Evolutionary conservation across 805 yeast species (phyloP), one percentile per base, ranked within the genome.

Genomic region (Zygoascus biomembranicola): DNA sequence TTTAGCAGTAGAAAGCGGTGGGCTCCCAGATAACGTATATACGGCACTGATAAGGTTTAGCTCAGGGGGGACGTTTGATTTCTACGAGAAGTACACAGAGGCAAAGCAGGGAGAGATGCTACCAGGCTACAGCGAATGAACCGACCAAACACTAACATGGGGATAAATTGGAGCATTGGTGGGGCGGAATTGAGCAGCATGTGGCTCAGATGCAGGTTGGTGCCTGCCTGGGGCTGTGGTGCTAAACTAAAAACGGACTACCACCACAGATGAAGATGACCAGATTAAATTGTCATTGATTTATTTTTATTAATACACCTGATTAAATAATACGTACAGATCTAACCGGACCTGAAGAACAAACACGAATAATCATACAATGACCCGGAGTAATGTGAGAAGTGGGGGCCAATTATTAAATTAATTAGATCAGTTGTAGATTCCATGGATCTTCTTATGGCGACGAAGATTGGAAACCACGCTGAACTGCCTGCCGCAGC

Each of bases 391-490:
- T 6, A 23, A 23, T 23, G 6, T 4, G 28, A 6, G 28, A 6
- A 4, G 28, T 3, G 28, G 28, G 28, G 3, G 28, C 6, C 6
- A 6, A 6, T 6, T 6, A 23, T 23, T 23, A 23, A 23, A 6
- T 23, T 23, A 23, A 23, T 5, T 37, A 14, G n/a, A 5, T 37
- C 20, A 42, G 23, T 19, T 42, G 20, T 42, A 42, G 20, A 42
- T 42, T 14, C 44, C 59, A 54, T 88, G 96, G 46, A 86, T 73
- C 66, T 80, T 82, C 59, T 78, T 76, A 69, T 89, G 97, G 57
- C 97, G 75, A n/a, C 87, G 77, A 84, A 90, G 80, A 66, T 89
- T 89, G 32, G 89, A 81, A 61, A 89, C 80, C 32, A 90, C 96
- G 20, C 84, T 78, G 65, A 89, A 90, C 5, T 77, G 64, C 59